These are phyloP conservation scores for Globisporangium cylindrosporum DNA, from an alignment of 352 stramenopile genomes.

Conservation along the genomic window DNA sequence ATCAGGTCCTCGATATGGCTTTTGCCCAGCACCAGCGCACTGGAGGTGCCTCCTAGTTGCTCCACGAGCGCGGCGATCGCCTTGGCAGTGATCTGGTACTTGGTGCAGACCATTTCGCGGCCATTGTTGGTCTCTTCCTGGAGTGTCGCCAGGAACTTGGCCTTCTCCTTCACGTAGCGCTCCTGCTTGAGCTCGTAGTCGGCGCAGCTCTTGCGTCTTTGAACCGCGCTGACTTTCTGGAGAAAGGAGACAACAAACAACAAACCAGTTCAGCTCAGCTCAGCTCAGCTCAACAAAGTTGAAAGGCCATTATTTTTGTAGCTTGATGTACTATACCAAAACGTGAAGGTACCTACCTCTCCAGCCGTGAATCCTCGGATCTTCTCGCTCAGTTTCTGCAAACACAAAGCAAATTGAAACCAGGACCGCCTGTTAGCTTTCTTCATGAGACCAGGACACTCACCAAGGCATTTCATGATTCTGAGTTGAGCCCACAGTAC, in stretches of 20 bases:
- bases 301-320: not conserved
- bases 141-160: constrained; percentile 44
- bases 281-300: not conserved
- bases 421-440: not conserved
- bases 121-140: constrained; percentile 60
- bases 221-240: constrained; percentile 6
- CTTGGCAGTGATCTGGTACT: constrained; percentile 51
- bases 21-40: constrained; percentile 28
- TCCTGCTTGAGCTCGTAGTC: constrained; percentile 44
- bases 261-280: not conserved
- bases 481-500: constrained; percentile 15
- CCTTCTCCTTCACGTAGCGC: constrained; percentile 34
- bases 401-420: not conserved
- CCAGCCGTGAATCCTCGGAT: constrained; percentile 3
- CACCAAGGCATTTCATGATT: not conserved
- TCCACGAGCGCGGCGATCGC: constrained; percentile 56
- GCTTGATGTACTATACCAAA: not conserved
- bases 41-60: constrained; percentile 44
- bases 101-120: constrained; percentile 46
- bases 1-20: constrained; percentile 64
- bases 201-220: constrained; percentile 20
- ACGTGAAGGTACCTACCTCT: constrained; percentile 3
- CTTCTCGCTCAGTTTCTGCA: constrained; percentile 48
- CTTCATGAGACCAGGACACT: not conserved
- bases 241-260: not conserved